These are phyloP conservation scores for Teratosphaeria gauchensis DNA, from an alignment of 2,329 filamentous ascomycete species.

Conservation along the genomic window DNA sequence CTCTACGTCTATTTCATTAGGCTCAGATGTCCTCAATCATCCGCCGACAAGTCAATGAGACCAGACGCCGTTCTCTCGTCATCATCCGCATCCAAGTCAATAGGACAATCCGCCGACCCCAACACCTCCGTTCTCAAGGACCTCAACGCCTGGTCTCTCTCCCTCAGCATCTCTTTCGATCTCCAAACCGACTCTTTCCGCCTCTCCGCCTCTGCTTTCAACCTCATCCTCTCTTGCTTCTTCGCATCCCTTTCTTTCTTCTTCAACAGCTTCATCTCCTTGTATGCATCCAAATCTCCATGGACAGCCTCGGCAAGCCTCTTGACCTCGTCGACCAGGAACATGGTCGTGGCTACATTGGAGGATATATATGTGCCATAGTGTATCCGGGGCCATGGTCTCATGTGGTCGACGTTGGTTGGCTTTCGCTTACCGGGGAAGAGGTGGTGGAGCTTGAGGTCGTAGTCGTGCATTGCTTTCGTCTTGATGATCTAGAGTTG, in stretches of 20 bases:
- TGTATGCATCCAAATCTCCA: conserved; percentile 11
- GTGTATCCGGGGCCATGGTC: conserved; percentile 7
- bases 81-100: not conserved
- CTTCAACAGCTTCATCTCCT: conserved; percentile 6
- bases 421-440: conserved; percentile 7
- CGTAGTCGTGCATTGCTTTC: conserved; percentile 13
- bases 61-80: not conserved
- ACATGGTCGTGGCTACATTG: conserved; percentile 19
- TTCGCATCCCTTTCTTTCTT: conserved; percentile 7
- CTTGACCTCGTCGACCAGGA: conserved; percentile 16
- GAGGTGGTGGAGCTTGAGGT: conserved; percentile 16
- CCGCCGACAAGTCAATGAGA: not conserved
- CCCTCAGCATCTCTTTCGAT: not conserved
- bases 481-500: conserved; percentile 18
- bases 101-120: not conserved
- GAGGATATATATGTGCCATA: conserved; percentile 16
- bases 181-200: not conserved
- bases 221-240: conserved; percentile 5
- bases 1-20: not conserved
- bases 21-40: not conserved
- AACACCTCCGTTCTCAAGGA: not conserved
- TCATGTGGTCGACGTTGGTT: not conserved
- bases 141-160: not conserved
- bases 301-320: conserved; percentile 12
- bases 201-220: conserved; percentile 1